Percentiles rank a stretch among this genome's conserved stretches.
Conservation (phyloP, 2,329 filamentous ascomycete genomes). For the Fusarium phyllophilum region DNA sequence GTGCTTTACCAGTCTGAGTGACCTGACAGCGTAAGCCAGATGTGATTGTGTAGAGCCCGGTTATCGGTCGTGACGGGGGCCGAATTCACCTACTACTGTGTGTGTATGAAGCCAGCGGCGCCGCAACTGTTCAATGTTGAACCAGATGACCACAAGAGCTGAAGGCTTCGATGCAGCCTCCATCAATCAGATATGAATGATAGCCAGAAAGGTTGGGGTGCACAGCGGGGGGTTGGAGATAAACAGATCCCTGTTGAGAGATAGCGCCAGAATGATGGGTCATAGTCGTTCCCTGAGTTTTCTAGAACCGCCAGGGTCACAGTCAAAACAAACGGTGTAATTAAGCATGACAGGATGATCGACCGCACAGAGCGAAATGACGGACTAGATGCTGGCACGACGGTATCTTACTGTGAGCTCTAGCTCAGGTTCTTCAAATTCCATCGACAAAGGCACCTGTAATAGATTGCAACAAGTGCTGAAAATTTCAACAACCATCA, state of each 20-base stretch:
- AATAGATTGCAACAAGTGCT: slow-evolving; percentile 16
- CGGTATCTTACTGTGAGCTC: slow-evolving; percentile 8
- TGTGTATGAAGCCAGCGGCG: slow-evolving; percentile 11
- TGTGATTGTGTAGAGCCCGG: slow-evolving; percentile 1
- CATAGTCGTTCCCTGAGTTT: slow-evolving; percentile 33
- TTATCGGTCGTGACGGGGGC: slow-evolving; percentile 2
- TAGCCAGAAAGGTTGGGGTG: slow-evolving; percentile 12
- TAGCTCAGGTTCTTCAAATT: slow-evolving; percentile 5
- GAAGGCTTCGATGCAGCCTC: neutral
- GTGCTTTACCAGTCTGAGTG: slow-evolving; percentile 11
- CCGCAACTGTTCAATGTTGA: neutral
- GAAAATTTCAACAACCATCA: slow-evolving; percentile 31
- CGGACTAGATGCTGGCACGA: slow-evolving; percentile 4
- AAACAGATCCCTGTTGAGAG: slow-evolving; percentile 17
- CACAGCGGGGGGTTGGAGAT: slow-evolving; percentile 6
- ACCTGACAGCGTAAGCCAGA: slow-evolving; percentile 13
- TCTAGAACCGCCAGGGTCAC: slow-evolving; percentile 35
- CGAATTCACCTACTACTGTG: neutral
- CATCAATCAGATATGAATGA: neutral
- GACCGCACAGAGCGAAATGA: slow-evolving; percentile 13
- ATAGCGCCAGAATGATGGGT: slow-evolving; percentile 14
- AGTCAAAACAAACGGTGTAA: slow-evolving; percentile 34
- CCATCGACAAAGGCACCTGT: neutral
- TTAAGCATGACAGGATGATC: slow-evolving; percentile 39
- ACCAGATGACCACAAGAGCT: slow-evolving; percentile 12